These are phyloP conservation scores for Yamadazyma epiphylla DNA, from an alignment of 1,139 yeast genomes.

Conservation along the genomic window DNA sequence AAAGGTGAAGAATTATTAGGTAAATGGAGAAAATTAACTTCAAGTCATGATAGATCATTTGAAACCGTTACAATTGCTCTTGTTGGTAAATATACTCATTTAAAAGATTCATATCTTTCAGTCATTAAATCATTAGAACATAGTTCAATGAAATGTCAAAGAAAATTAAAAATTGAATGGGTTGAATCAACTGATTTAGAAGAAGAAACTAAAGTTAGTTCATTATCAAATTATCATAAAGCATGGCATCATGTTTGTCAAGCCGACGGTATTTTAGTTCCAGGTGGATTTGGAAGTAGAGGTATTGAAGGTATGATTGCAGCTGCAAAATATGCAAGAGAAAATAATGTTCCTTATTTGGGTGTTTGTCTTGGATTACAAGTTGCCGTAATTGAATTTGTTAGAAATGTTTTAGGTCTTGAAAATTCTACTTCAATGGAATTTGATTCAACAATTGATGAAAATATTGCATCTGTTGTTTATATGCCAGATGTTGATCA, in stretches of 20 bases:
- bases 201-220: slow-evolving; percentile 55
- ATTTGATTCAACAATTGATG: slow-evolving; percentile 61
- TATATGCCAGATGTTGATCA: slow-evolving; percentile 99
- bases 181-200: slow-evolving; percentile 93
- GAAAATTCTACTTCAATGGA: slow-evolving; percentile 79
- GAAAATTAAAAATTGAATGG: slow-evolving; percentile 87
- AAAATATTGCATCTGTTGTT: slow-evolving; percentile 75
- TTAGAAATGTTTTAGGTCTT: slow-evolving; percentile 73
- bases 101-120: slow-evolving; percentile 91
- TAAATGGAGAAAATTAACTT: slow-evolving; percentile 80
- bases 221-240: slow-evolving; percentile 79
- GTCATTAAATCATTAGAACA: slow-evolving; percentile 96
- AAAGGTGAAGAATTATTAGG: slow-evolving; percentile 68
- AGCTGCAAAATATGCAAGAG: slow-evolving; percentile 98
- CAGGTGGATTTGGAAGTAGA: slow-evolving; percentile 97
- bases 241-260: slow-evolving; percentile 95
- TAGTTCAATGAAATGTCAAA: slow-evolving; percentile 84
- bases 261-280: slow-evolving; percentile 96
- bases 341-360: slow-evolving; percentile 85
- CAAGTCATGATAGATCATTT: slow-evolving; percentile 72
- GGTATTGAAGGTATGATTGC: slow-evolving; percentile 98
- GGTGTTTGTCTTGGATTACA: slow-evolving; percentile 98
- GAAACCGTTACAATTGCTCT: slow-evolving; percentile 91
- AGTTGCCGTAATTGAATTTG: slow-evolving; percentile 93
- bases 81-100: slow-evolving; percentile 94